phyloP scores from a whole-genome alignment of 306 rosid genomes.

The Fragaria nilgerrensis region DNA sequence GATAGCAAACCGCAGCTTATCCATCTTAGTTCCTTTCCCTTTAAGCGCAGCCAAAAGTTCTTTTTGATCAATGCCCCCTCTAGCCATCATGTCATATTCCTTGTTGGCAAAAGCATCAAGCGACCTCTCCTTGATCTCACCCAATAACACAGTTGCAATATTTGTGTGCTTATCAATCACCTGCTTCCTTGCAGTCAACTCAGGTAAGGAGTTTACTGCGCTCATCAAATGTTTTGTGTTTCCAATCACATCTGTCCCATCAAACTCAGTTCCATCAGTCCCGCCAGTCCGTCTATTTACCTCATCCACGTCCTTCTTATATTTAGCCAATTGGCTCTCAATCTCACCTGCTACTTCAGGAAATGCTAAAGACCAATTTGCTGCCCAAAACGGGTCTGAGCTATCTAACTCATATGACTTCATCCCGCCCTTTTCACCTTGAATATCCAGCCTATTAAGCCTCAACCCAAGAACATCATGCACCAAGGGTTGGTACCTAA shows the following conservation, averaged over 20 bases:
- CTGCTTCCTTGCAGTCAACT: slow-evolving; percentile 89
- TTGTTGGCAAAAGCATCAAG: slow-evolving; percentile 87
- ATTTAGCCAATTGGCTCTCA: slow-evolving; percentile 79
- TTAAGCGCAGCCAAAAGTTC: slow-evolving; percentile 68
- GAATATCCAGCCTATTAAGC: slow-evolving; percentile 81
- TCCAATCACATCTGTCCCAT: slow-evolving; percentile 88
- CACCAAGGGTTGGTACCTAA: slow-evolving; percentile 82
- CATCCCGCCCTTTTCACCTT: slow-evolving; percentile 89
- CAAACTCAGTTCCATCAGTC: slow-evolving; percentile 75
- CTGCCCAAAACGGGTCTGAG: slow-evolving; percentile 82
- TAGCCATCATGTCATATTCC: slow-evolving; percentile 89
- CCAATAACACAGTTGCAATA: slow-evolving; percentile 86
- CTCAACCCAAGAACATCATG: slow-evolving; percentile 89
- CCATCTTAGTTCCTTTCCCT: slow-evolving; percentile 88
- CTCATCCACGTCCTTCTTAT: slow-evolving; percentile 94
- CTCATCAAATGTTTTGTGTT: slow-evolving; percentile 96
- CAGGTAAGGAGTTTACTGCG: slow-evolving; percentile 95
- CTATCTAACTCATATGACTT: slow-evolving; percentile 82
- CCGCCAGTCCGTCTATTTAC: slow-evolving; percentile 93
- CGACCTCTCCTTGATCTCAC: slow-evolving; percentile 95
- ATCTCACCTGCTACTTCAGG: slow-evolving; percentile 98
- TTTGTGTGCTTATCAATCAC: slow-evolving; percentile 96
- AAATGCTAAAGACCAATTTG: slow-evolving; percentile 76
- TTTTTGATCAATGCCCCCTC: slow-evolving; percentile 81
- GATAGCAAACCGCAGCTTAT: slow-evolving; percentile 93